These are phyloP conservation scores for Globisporangium nunn DNA, from an alignment of 352 stramenopile species.

Conservation along the genomic window DNA sequence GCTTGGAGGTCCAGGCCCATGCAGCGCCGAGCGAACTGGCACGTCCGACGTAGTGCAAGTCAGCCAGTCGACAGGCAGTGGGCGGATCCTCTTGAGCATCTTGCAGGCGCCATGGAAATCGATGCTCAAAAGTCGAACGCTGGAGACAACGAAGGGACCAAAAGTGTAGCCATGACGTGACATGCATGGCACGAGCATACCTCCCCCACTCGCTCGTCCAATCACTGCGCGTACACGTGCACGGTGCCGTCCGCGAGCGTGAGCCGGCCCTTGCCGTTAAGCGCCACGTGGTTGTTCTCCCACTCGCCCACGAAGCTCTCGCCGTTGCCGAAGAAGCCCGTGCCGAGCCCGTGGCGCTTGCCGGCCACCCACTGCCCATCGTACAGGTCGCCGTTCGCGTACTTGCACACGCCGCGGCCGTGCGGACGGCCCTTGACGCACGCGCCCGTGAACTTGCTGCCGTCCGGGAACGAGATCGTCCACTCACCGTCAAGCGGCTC, in stretches of 20 bases:
- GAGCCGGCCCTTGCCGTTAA: slow-evolving; percentile 60
- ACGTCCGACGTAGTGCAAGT: too few relatives aligned
- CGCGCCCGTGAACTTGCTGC: slow-evolving; percentile 66
- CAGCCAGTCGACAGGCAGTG: too few relatives aligned
- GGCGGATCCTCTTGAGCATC: background rate
- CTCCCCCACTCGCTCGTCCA: background rate
- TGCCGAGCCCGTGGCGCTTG: slow-evolving; percentile 65
- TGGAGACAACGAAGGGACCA: background rate
- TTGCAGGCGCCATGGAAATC: background rate
- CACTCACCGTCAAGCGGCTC: slow-evolving; percentile 62
- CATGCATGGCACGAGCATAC: background rate
- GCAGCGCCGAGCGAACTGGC: too few relatives aligned
- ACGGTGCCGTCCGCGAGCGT: slow-evolving; percentile 67
- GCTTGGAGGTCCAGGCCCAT: too few relatives aligned
- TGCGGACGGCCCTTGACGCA: slow-evolving; percentile 60
- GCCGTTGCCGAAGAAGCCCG: slow-evolving; percentile 65
- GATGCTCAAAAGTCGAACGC: background rate
- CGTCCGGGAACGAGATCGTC: slow-evolving; percentile 70
- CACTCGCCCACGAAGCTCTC: slow-evolving; percentile 71
- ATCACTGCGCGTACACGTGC: slow-evolving; percentile 52
- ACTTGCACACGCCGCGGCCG: slow-evolving; percentile 69
- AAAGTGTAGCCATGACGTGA: background rate
- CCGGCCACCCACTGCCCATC: slow-evolving; percentile 76
- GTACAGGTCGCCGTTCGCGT: slow-evolving; percentile 80
- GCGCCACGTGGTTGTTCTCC: slow-evolving; percentile 78